Percentiles rank a stretch among this genome's conserved stretches.
Evolutionary conservation across 148 eudicot genomes (phyloP).

Genomic region (Cornus suecica): DNA sequence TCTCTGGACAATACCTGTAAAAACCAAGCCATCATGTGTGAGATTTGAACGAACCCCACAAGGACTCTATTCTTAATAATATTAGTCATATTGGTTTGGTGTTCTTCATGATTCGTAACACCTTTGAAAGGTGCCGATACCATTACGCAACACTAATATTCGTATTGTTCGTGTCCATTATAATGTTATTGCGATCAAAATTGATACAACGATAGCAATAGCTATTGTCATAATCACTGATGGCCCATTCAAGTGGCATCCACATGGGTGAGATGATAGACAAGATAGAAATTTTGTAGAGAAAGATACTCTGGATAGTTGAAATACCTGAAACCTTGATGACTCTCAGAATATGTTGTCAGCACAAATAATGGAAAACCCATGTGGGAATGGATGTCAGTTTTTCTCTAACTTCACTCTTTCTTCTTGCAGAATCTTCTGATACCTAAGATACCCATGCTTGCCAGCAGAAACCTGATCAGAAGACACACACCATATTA

Average conservation of each 20-base stretch:
- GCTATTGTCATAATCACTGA: too few relatives aligned
- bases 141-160: too few relatives aligned
- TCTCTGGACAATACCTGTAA: conserved; percentile 16
- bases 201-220: too few relatives aligned
- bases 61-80: too few relatives aligned
- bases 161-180: too few relatives aligned
- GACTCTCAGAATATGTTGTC: conserved; percentile 15
- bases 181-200: too few relatives aligned
- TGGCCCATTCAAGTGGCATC: neutral
- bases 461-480: conserved; percentile 74
- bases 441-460: conserved; percentile 66
- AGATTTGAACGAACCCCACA: neutral
- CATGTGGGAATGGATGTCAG: neutral
- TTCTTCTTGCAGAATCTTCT: conserved; percentile 59
- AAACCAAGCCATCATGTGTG: neutral
- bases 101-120: too few relatives aligned
- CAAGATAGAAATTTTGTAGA: neutral
- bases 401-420: conserved; percentile 37
- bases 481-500: neutral
- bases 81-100: too few relatives aligned
- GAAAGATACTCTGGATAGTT: neutral
- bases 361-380: conserved; percentile 7
- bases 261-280: conserved; percentile 12
- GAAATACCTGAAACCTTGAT: conserved; percentile 34
- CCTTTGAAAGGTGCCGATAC: too few relatives aligned